Evolutionary conservation across 345 rosid genomes (phyloP), one percentile per base, ranked within the genome.

Genomic region (Arabis hirsuta): DNA sequence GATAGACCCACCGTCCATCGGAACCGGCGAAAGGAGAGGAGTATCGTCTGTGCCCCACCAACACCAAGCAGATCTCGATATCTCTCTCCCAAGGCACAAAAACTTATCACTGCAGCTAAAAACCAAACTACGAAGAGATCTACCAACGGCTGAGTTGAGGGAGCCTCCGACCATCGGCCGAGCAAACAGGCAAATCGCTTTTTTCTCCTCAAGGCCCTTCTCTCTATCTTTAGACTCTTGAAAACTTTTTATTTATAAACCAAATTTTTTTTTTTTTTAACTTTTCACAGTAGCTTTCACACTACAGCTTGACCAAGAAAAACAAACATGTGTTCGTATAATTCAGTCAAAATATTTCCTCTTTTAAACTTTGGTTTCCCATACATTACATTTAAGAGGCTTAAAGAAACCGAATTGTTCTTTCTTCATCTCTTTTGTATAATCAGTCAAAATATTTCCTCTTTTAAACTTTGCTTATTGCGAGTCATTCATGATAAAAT

Each of bases 251-350:
- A 69, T 81, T 68, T 2, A 22, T 22, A 7, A 26, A 61, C 58
- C 36, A 16, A n/a, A n/a, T n/a, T n/a, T n/a, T n/a, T n/a, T n/a
- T n/a, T n/a, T n/a, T n/a, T n/a, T n/a, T n/a, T n/a, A n/a, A n/a
- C 82, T 67, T 67, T 72, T 63, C 55, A 80, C 65, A 62, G 84
- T 76, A 79, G 55, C 81, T 83, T 81, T 82, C 84, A 75, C 74
- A 74, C 71, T 75, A 58, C 67, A 71, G 72, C 52, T 71, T 63
- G 80, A 71, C 76, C 80, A 77, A 77, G 11, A 59, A 72, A 72
- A 57, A 41, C 27, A 34, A 6, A 7, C 62, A 62, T 47, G 22
- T 60, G 9, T 14, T 61, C 3, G 51, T 51, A 54, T 61, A 36
- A 68, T 54, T 22, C 79, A 53, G 48, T 60, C 46, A 19, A 43